Conservation (phyloP, 164 flowering plant species). For the Tetracentron sinense region DNA sequence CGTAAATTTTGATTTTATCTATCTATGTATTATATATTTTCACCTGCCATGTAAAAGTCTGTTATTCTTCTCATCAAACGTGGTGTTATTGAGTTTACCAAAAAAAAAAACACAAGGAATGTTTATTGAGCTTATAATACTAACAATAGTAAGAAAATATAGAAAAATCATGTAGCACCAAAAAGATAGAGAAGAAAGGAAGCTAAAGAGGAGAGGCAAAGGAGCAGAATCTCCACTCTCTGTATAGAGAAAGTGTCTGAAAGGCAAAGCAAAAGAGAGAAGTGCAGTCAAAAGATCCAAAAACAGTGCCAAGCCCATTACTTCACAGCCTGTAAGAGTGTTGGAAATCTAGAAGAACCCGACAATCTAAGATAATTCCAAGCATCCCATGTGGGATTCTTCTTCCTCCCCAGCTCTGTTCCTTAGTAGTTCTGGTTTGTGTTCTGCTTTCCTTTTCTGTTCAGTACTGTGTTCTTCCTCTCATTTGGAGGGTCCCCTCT, state of each 20-base stretch:
- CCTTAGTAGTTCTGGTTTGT: conserved; percentile 4
- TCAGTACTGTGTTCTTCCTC: no score
- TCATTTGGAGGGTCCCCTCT: conserved; percentile 7
- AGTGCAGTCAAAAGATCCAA: conserved; percentile 5
- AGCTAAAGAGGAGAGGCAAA: not conserved
- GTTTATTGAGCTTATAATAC: no score
- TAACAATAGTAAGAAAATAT: no score
- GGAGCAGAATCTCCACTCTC: not conserved
- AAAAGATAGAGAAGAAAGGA: not conserved
- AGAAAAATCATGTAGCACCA: not conserved
- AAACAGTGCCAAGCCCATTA: conserved; percentile 41
- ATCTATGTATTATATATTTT: no score
- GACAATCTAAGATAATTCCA: conserved; percentile 51
- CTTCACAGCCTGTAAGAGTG: conserved; percentile 61
- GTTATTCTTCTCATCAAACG: no score
- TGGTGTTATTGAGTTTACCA: no score
- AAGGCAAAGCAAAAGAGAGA: conserved; percentile 2
- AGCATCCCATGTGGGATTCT: conserved; percentile 52
- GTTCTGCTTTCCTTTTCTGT: no score
- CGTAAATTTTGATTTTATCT: no score
- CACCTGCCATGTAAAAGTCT: no score
- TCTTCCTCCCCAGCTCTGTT: not conserved
- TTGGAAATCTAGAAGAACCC: conserved; percentile 26
- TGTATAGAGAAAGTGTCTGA: not conserved
- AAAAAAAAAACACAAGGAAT: no score